phyloP scores from a whole-genome alignment of 768 basidiomycete genomes.

The Collybiopsis luxurians region DNA sequence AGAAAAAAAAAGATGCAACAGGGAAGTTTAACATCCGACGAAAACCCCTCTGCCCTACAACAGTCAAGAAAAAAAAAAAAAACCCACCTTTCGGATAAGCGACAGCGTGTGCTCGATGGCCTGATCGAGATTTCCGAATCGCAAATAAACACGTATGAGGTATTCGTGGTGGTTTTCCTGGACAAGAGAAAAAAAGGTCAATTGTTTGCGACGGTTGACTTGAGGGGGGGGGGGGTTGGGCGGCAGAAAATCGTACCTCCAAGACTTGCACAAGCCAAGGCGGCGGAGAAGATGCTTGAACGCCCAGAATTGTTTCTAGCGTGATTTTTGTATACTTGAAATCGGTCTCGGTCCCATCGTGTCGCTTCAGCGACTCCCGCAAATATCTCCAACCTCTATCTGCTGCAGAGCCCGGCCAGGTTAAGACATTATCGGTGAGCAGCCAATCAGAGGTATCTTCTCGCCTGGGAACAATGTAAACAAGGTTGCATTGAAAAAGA shows the following conservation, averaged over 20 bases:
- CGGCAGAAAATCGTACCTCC: conserved; percentile 63
- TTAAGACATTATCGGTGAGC: conserved; percentile 71
- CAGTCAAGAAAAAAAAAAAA: not conserved
- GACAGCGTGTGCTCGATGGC: conserved; percentile 73
- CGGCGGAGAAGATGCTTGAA: conserved; percentile 67
- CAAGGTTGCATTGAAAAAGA: conserved; percentile 2
- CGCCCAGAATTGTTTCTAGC: conserved; percentile 71
- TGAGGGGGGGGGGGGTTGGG: too few relatives aligned
- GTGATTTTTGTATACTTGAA: conserved; percentile 74
- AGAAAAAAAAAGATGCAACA: conserved; percentile 10
- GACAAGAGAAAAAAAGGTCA: not conserved
- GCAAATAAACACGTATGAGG: conserved; percentile 74
- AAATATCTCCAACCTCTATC: conserved; percentile 90
- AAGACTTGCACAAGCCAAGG: conserved; percentile 81
- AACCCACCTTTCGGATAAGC: conserved; percentile 66
- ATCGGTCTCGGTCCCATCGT: conserved; percentile 72
- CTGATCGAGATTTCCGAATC: conserved; percentile 75
- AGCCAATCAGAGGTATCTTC: conserved; percentile 82
- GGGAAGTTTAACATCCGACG: conserved; percentile 1
- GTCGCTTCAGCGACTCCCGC: conserved; percentile 70
- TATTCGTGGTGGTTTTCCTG: conserved; percentile 79
- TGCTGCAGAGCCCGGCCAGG: conserved; percentile 79
- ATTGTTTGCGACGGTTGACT: not conserved
- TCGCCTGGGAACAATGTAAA: conserved; percentile 48
- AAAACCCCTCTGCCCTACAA: too few relatives aligned